Conservation (phyloP, 306 rosid genomes). For the Gynostemma pentaphyllum region DNA sequence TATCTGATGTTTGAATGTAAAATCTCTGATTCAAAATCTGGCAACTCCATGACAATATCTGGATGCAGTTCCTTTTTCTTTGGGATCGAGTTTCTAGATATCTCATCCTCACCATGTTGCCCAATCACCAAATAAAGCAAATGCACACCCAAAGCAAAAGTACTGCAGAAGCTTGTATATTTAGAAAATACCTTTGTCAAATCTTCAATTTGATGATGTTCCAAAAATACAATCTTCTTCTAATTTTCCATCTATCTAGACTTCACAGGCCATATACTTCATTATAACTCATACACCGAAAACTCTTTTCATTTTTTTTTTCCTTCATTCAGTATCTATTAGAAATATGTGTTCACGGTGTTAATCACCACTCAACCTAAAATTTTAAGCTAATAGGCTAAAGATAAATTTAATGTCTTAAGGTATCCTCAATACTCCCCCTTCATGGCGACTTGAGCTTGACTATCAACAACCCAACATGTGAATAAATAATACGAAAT, state of each 20-base stretch:
- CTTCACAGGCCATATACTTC: neutral
- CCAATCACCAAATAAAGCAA: too few species aligned
- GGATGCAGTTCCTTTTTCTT: neutral
- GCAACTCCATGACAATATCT: neutral
- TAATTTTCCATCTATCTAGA: neutral
- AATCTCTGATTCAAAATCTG: neutral
- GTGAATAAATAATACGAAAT: too few species aligned
- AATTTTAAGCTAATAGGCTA: too few species aligned
- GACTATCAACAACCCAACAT: too few species aligned
- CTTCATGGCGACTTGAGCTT: too few species aligned
- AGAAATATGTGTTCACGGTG: neutral
- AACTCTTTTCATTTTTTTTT: neutral
- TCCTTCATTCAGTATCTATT: neutral
- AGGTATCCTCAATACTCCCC: too few species aligned
- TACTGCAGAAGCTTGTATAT: neutral
- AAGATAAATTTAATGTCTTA: too few species aligned
- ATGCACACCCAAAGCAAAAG: too few species aligned
- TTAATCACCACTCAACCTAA: too few species aligned
- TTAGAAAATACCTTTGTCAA: too few species aligned
- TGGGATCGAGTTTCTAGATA: neutral
- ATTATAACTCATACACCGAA: neutral
- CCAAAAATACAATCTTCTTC: neutral
- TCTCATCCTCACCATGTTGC: too few species aligned
- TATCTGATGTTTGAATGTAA: neutral
- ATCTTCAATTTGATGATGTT: neutral